phyloP scores from a whole-genome alignment of 2,329 filamentous ascomycete species.

The Sordariomycetes sp. region DNA sequence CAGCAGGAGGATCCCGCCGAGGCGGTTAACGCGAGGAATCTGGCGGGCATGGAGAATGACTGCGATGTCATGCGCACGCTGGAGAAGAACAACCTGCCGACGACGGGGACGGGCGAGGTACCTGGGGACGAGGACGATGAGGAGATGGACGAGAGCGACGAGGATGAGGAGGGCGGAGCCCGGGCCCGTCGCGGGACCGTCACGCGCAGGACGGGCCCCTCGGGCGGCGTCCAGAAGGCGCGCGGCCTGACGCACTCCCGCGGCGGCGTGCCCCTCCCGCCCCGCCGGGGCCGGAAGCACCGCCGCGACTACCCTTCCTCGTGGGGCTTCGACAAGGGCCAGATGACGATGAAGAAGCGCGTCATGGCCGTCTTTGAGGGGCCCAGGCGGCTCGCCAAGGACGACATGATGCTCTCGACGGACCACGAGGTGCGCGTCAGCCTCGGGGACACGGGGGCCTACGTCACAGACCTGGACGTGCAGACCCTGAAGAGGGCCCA shows the following conservation, averaged over 20 bases:
- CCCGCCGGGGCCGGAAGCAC: constrained; percentile 68
- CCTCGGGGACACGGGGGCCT: constrained; percentile 61
- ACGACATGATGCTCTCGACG: constrained; percentile 96
- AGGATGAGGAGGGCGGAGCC: constrained; percentile 31
- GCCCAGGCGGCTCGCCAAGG: constrained; percentile 77
- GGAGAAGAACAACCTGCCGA: constrained; percentile 46
- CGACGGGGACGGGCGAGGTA: constrained; percentile 36
- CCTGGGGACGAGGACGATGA: constrained; percentile 37
- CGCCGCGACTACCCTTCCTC: constrained; percentile 85
- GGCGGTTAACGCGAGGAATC: constrained; percentile 52
- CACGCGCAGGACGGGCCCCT: constrained; percentile 45
- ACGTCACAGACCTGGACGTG: constrained; percentile 87
- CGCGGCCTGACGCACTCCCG: constrained; percentile 68
- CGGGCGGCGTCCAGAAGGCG: constrained; percentile 49
- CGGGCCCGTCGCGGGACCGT: constrained; percentile 16
- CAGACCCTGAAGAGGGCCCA: constrained; percentile 82
- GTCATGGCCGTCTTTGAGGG: constrained; percentile 91
- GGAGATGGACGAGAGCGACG: constrained; percentile 36
- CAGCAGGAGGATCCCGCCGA: constrained; percentile 59
- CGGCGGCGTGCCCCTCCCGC: constrained; percentile 49
- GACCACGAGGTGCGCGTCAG: constrained; percentile 87
- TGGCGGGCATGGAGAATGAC: constrained; percentile 54
- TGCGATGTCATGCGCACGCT: constrained; percentile 47
- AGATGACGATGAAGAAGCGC: constrained; percentile 98
- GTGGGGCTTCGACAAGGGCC: constrained; percentile 83